Evolutionary conservation across 106 monocot species (phyloP).

Genomic region (Dactylorhiza incarnata): DNA sequence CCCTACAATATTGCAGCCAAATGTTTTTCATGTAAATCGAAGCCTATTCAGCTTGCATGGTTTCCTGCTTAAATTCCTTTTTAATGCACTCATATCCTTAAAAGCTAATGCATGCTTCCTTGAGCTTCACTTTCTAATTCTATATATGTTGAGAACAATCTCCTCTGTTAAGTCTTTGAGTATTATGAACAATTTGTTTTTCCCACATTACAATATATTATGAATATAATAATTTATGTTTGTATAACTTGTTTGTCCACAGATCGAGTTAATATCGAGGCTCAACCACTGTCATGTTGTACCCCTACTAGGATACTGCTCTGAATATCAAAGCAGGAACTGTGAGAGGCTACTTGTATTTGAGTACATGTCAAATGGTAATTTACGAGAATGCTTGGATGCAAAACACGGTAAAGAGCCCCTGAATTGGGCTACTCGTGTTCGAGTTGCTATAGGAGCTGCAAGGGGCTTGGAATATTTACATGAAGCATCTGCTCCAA

Average conservation of each 20-base stretch:
- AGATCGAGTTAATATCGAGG: constrained; percentile 88
- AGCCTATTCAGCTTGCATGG: neutral
- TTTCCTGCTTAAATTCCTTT: neutral
- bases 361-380: constrained; percentile 86
- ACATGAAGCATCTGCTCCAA: constrained; percentile 90
- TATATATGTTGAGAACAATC: neutral
- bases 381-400: constrained; percentile 80
- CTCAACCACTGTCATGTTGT: constrained; percentile 90
- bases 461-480: constrained; percentile 95
- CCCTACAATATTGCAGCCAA: neutral
- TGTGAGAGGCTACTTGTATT: constrained; percentile 67
- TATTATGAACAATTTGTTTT: neutral
- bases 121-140: neutral
- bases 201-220: neutral
- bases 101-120: neutral
- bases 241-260: neutral
- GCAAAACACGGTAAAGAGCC: constrained; percentile 35
- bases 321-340: constrained; percentile 49
- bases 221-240: neutral
- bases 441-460: constrained; percentile 67
- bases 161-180: neutral
- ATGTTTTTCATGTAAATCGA: neutral
- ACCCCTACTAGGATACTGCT: constrained; percentile 84
- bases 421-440: constrained; percentile 68
- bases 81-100: neutral